Base-by-base conservation (phyloP, 495 filamentous ascomycete species). In the Penicillium paxilli region DNA sequence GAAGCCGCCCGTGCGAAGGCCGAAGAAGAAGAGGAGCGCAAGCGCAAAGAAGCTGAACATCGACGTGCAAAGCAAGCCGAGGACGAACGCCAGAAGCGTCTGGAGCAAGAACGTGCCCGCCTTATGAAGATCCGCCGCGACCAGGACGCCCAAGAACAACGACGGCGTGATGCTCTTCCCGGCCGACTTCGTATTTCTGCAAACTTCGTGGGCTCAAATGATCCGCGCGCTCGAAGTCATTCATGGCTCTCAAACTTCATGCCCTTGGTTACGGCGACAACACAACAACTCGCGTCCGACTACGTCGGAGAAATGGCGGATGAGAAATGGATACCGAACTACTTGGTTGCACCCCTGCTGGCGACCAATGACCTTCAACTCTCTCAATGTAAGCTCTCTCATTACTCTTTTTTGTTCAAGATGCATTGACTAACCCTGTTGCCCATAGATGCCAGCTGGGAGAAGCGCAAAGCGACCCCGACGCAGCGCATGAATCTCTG, bases 321-420 rank as follows among this genome's bases (percentile, higher is more conserved):
- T 21, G 88, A 92, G 58, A 80, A 83, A 66, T 92, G 89, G 87
- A 74, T 91, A 58, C 82, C 89, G 24, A 92, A 91, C 56, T 85
- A 87, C 40, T 81, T 92, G 60, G 85, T 85, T 51, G 88, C 88
- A 16, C 80, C 89, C 16, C 73, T 92, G 21, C 73, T 92, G 24
- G 89, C 87, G 25, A 87, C 89, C 46, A 89, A 89, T 65, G 88
- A 92, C 60, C 75, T 89, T 19, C 80, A 85, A 33, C 75, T 92
- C 24, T 84, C 86, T 20, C 82, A 86, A 72, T 92, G 84, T 86
- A 69, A 76, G 83, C n/a, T n/a, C n/a, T 25, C 75, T 32, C n/a
- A 41, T 35, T 41, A 21, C 9, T 20, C 16, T 25, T 22, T 6
- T 23, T 14, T n/a, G 10, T 21, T 21, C 21, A 47, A 45, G 26